These are phyloP conservation scores for Suillus variegatus DNA, from an alignment of 768 basidiomycete species.

Conservation along the genomic window DNA sequence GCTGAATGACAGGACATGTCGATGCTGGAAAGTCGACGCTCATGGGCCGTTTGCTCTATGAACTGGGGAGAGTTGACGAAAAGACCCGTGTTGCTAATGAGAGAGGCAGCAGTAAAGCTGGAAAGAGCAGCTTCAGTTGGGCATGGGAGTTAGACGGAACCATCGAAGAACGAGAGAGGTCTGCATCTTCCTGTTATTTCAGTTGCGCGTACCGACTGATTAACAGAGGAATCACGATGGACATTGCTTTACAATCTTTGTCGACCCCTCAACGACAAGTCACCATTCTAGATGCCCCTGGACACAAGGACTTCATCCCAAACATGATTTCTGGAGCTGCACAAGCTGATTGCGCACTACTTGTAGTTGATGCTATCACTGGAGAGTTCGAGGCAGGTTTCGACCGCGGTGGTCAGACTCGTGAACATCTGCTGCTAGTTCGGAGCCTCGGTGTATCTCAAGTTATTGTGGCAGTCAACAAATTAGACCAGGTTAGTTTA, in stretches of 20 bases:
- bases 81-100: conserved; percentile 84
- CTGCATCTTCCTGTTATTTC: conserved; percentile 17
- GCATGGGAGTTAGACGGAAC: conserved; percentile 97
- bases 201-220: conserved; percentile 13
- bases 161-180: conserved; percentile 92
- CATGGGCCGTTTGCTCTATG: conserved; percentile 94
- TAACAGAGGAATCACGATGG: conserved; percentile 94
- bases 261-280: conserved; percentile 74
- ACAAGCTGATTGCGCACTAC: conserved; percentile 92
- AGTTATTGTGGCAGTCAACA: conserved; percentile 92
- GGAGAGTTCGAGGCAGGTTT: conserved; percentile 98
- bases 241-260: conserved; percentile 84
- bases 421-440: conserved; percentile 91
- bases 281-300: conserved; percentile 96
- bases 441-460: conserved; percentile 91
- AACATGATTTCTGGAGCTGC: conserved; percentile 99
- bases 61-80: conserved; percentile 86
- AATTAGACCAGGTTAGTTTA: conserved; percentile 78
- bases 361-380: conserved; percentile 86
- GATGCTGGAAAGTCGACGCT: conserved; percentile 98
- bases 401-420: conserved; percentile 90
- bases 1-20: conserved; percentile 74
- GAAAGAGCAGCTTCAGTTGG: conserved; percentile 96
- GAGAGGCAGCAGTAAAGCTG: conserved; percentile 83
- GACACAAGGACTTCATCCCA: conserved; percentile 96